These are phyloP conservation scores for Thielaviopsis punctulata DNA, from an alignment of 2,329 filamentous ascomycete genomes.

Conservation along the genomic window DNA sequence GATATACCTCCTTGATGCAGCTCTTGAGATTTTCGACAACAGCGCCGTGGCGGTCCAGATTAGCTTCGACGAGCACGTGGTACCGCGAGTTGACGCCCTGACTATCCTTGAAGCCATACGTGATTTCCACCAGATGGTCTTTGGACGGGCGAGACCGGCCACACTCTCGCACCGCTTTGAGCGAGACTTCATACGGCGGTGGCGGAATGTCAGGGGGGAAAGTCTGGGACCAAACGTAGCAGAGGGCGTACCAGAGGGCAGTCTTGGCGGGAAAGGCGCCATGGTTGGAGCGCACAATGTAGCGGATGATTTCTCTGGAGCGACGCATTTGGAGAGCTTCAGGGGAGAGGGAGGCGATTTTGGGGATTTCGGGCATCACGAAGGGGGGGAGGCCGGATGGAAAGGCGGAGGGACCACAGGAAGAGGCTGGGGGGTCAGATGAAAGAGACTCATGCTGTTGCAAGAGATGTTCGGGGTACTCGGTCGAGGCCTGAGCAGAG, in stretches of 20 bases:
- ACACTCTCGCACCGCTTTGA: conserved; percentile 23
- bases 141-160: conserved; percentile 15
- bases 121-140: conserved; percentile 23
- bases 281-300: conserved; percentile 23
- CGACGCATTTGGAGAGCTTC: conserved; percentile 18
- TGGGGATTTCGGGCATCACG: conserved; percentile 13
- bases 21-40: conserved; percentile 27
- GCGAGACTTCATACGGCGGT: conserved; percentile 22
- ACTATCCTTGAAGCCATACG: conserved; percentile 26
- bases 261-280: conserved; percentile 35
- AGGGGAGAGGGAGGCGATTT: conserved; percentile 18
- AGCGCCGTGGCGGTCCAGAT: conserved; percentile 25
- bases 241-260: conserved; percentile 30
- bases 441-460: too few relatives aligned
- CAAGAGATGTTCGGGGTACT: conserved; percentile 4
- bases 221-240: conserved; percentile 28
- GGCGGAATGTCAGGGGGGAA: conserved; percentile 16
- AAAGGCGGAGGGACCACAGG: neutral
- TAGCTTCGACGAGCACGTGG: conserved; percentile 26
- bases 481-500: neutral
- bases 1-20: conserved; percentile 30
- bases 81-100: conserved; percentile 27
- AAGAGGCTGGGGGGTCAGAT: neutral
- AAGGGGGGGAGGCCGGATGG: neutral
- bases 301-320: conserved; percentile 23